Evolutionary conservation across 164 flowering plant species (phyloP).

Genomic region (Chimonanthus praecox): DNA sequence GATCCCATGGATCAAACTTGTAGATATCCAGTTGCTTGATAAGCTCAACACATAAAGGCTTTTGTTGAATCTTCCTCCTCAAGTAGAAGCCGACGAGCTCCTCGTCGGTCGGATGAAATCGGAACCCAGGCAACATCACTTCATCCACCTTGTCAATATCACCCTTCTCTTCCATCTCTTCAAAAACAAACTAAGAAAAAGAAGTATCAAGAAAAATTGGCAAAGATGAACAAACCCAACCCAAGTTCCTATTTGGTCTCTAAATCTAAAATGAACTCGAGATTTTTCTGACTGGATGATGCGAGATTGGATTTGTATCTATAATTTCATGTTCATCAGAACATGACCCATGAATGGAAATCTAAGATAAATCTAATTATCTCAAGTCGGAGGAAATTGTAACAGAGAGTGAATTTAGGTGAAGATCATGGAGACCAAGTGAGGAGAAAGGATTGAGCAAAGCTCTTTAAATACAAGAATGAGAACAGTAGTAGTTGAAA

Average conservation of each 20-base stretch:
- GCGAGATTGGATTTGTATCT: neutral
- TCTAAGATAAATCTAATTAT: neutral
- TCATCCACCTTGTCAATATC: constrained; percentile 49
- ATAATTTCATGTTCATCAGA: neutral
- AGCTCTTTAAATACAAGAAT: no score
- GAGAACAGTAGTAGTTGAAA: no score
- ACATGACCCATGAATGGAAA: neutral
- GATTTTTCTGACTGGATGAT: neutral
- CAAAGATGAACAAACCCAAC: neutral
- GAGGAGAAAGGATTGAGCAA: constrained; percentile 3
- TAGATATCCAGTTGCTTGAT: constrained; percentile 75
- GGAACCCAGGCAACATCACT: constrained; percentile 31
- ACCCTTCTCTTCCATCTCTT: constrained; percentile 38
- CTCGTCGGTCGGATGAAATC: constrained; percentile 85
- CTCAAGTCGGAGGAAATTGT: no score
- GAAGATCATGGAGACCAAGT: constrained; percentile 13
- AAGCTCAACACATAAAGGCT: constrained; percentile 59
- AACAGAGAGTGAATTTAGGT: no score
- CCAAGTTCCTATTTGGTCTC: no score
- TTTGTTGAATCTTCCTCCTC: constrained; percentile 61
- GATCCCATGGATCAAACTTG: constrained; percentile 86
- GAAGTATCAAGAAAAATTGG: neutral
- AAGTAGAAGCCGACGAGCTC: constrained; percentile 75
- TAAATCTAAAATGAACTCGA: neutral
- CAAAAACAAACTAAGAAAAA: no score